phyloP scores from a whole-genome alignment of 257 asterid genomes.

The Ilex aquifolium region DNA sequence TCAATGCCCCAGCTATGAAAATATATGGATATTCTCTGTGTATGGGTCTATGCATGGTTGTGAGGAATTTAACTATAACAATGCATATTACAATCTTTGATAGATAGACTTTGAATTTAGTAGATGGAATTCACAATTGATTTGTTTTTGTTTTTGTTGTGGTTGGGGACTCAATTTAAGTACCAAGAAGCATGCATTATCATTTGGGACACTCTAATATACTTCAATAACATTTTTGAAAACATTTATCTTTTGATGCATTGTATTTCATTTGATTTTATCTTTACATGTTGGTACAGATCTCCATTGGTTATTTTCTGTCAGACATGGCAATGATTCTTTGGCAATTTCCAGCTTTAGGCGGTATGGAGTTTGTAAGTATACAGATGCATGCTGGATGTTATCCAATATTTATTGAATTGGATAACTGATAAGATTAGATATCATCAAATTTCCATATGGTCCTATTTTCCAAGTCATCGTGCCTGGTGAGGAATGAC shows the following conservation, averaged over 20 bases:
- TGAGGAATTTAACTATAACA: too few species aligned
- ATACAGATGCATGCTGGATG: conserved; percentile 3
- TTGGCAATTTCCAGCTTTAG: conserved; percentile 65
- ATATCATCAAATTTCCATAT: background rate
- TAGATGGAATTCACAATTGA: too few species aligned
- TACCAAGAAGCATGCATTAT: too few species aligned
- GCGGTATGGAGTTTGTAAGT: conserved; percentile 93
- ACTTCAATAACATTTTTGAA: background rate
- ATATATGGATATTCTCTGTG: too few species aligned
- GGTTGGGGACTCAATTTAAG: too few species aligned
- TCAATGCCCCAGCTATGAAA: too few species aligned
- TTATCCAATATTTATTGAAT: background rate
- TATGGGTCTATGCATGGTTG: too few species aligned
- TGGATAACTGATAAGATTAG: background rate
- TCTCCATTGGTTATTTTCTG: conserved; percentile 82
- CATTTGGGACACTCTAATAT: too few species aligned
- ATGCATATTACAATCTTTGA: too few species aligned
- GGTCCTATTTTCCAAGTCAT: background rate
- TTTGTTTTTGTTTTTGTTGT: too few species aligned
- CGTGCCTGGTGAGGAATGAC: too few species aligned
- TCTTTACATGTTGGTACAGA: conserved; percentile 39
- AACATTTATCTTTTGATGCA: background rate
- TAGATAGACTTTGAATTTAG: too few species aligned
- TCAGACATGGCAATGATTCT: conserved; percentile 72
- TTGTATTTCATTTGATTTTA: background rate